These are phyloP conservation scores for Metschnikowia cubensis DNA, from an alignment of 805 yeast species.

Conservation along the genomic window DNA sequence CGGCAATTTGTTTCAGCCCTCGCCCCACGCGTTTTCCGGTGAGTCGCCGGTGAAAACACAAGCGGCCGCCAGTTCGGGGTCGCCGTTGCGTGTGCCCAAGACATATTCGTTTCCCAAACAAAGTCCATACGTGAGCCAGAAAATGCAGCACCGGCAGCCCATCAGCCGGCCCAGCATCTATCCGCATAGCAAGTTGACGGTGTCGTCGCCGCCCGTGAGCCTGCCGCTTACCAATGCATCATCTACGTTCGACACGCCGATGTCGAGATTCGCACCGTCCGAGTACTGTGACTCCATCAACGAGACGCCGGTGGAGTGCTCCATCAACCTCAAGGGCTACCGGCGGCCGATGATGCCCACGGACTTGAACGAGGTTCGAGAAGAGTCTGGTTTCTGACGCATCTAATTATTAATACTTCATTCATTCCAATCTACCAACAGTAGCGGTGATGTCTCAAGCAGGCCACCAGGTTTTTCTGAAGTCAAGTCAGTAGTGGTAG, in stretches of 20 bases:
- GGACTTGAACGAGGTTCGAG: conserved; percentile 9
- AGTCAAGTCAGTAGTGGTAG: no score
- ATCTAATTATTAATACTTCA: not conserved
- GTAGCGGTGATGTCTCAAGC: no score
- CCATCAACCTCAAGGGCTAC: conserved; percentile 17
- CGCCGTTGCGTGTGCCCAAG: not conserved
- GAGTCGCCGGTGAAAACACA: not conserved
- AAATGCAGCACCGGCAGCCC: conserved; percentile 2
- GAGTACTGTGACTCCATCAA: conserved; percentile 35
- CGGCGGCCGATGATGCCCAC: not conserved
- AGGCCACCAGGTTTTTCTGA: no score
- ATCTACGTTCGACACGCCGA: conserved; percentile 20
- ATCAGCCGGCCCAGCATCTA: conserved; percentile 11
- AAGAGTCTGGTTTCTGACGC: conserved; percentile 5
- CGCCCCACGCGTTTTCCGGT: not conserved
- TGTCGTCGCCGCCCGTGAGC: conserved; percentile 30
- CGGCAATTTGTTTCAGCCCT: conserved; percentile 5
- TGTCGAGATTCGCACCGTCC: conserved; percentile 14
- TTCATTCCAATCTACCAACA: no score
- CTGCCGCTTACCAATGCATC: conserved; percentile 30
- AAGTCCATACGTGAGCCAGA: not conserved
- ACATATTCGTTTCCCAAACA: conserved; percentile 5
- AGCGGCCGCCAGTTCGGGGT: not conserved
- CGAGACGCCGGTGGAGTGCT: conserved; percentile 37
- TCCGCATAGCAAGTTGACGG: conserved; percentile 5